Conservation (phyloP, 1,284 basidiomycete genomes). For the Malassezia vespertilionis region DNA sequence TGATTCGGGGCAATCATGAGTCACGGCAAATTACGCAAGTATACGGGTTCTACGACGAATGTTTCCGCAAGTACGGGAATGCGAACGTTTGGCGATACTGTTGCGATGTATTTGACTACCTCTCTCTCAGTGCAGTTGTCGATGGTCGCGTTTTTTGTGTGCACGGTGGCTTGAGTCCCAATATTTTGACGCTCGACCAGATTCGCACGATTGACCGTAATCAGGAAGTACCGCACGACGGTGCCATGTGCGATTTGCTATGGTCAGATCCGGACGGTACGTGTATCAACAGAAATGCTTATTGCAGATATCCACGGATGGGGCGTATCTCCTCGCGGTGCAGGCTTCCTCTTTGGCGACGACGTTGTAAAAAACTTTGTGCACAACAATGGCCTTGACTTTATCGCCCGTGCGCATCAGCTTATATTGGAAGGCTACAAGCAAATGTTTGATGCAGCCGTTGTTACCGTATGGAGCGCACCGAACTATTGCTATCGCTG, state of each 20-base stretch:
- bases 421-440: slow-evolving; percentile 96
- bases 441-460: slow-evolving; percentile 87
- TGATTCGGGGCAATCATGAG: slow-evolving; percentile 96
- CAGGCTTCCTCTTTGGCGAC: slow-evolving; percentile 85
- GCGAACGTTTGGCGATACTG: slow-evolving; percentile 96
- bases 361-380: slow-evolving; percentile 83
- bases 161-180: slow-evolving; percentile 72
- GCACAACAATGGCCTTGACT: slow-evolving; percentile 80
- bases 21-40: slow-evolving; percentile 91
- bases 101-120: slow-evolving; percentile 95
- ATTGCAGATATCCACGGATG: slow-evolving; percentile 48
- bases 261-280: slow-evolving; percentile 97
- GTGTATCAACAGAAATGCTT: slow-evolving; percentile 18
- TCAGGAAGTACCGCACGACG: slow-evolving; percentile 98
- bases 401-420: slow-evolving; percentile 93
- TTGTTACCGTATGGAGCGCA: slow-evolving; percentile 97
- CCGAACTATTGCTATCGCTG: slow-evolving; percentile 86
- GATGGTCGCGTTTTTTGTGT: slow-evolving; percentile 87
- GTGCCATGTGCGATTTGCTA: slow-evolving; percentile 92
- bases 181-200: slow-evolving; percentile 33
- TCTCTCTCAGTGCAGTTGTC: slow-evolving; percentile 83
- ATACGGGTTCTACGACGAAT: slow-evolving; percentile 98
- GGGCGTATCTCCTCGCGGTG: slow-evolving; percentile 92
- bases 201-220: slow-evolving; percentile 90
- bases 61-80: slow-evolving; percentile 87